A percentile compares a stretch with the other conserved stretches of the same genome.
These are phyloP conservation scores for Sporobolomyces pararoseus DNA, from an alignment of 768 basidiomycete species.

Conservation along the genomic window DNA sequence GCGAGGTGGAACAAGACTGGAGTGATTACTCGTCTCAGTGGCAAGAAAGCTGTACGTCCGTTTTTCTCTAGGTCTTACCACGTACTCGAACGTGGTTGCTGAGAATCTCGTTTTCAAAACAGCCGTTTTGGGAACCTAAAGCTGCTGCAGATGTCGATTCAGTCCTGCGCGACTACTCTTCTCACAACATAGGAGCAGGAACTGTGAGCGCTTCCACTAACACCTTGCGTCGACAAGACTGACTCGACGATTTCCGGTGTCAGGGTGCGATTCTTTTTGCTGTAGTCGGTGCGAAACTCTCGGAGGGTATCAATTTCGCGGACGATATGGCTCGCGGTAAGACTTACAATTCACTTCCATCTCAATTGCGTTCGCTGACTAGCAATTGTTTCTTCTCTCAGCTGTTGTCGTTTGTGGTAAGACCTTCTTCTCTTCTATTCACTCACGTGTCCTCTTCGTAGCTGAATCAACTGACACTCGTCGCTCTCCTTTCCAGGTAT, in stretches of 20 bases:
- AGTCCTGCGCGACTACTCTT: conserved; percentile 61
- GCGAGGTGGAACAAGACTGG: conserved; percentile 64
- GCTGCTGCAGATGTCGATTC: conserved; percentile 67
- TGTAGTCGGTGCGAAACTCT: conserved; percentile 94
- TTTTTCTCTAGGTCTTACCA: background rate
- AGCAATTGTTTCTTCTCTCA: background rate
- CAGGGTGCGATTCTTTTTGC: conserved; percentile 67
- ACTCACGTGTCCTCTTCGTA: background rate
- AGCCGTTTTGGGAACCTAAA: conserved; percentile 89
- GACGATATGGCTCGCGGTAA: conserved; percentile 45
- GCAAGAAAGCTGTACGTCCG: conserved; percentile 72
- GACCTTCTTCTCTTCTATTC: background rate
- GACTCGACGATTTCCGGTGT: background rate
- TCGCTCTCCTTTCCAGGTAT: conserved; percentile 63
- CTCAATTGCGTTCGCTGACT: background rate
- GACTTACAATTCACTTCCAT: background rate
- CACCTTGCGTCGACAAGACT: background rate
- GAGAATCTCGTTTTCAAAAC: background rate
- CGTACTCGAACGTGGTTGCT: no score
- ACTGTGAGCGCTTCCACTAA: conserved; percentile 13
- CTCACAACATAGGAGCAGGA: conserved; percentile 56
- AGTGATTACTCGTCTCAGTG: conserved; percentile 59
- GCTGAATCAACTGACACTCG: no score
- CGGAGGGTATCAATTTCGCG: conserved; percentile 71
- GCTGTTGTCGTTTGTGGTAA: conserved; percentile 39